Conservation (phyloP, 106 monocot genomes). For the Dendrobium nobile region DNA sequence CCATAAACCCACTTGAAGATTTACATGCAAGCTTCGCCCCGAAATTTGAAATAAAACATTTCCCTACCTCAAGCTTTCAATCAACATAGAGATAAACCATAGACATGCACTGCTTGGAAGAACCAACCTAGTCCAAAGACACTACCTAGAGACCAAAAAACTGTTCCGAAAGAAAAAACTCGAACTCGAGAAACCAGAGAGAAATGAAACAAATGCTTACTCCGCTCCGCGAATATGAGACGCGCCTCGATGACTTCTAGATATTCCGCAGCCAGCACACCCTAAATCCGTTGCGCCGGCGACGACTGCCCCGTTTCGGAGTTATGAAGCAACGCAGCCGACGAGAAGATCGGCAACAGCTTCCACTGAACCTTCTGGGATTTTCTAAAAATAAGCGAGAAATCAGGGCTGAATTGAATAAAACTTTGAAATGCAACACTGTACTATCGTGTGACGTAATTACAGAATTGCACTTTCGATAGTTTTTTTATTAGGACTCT, state of each 20-base stretch:
- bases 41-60: not conserved
- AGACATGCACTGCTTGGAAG: not conserved
- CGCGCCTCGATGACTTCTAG: not conserved
- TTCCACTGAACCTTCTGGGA: not conserved
- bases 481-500: no score
- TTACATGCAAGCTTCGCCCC: not conserved
- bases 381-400: not conserved
- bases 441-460: no score
- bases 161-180: not conserved
- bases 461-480: no score
- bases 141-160: not conserved
- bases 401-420: no score
- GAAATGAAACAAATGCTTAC: not conserved
- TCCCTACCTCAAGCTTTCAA: not conserved
- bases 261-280: not conserved
- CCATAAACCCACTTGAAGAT: not conserved
- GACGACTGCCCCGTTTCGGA: not conserved
- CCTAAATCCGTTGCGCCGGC: not conserved
- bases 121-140: not conserved
- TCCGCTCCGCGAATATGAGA: not conserved
- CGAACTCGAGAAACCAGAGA: not conserved
- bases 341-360: not conserved
- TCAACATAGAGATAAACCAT: not conserved
- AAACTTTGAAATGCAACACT: no score
- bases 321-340: not conserved